phyloP scores from a whole-genome alignment of 257 asterid genomes.

The Anisodus acutangulus region DNA sequence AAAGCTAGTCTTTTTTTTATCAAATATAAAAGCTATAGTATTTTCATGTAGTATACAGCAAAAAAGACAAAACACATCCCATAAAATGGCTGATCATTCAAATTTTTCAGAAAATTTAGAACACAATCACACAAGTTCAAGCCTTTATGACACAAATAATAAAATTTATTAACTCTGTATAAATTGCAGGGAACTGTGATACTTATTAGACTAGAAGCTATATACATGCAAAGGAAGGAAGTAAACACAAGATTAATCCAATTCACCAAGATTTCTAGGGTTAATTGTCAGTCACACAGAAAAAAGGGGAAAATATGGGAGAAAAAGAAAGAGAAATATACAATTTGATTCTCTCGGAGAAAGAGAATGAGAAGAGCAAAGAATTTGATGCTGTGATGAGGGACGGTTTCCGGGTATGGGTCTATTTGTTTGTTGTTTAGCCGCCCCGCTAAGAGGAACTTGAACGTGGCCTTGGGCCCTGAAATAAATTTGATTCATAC shows the following conservation, averaged over 20 bases:
- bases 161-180: background rate
- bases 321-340: slow-evolving; percentile 8
- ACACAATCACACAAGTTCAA: slow-evolving; percentile 16
- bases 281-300: background rate
- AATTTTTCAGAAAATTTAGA: background rate
- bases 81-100: background rate
- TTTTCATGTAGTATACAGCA: background rate
- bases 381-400: background rate
- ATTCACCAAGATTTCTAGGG: background rate
- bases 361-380: background rate
- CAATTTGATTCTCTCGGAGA: background rate
- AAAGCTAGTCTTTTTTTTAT: background rate
- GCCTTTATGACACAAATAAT: background rate
- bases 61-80: background rate
- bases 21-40: background rate
- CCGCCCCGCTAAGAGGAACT: background rate
- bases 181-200: background rate
- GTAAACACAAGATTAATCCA: background rate
- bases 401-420: background rate
- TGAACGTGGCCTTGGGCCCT: background rate
- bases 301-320: background rate
- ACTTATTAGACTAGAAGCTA: background rate
- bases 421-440: background rate
- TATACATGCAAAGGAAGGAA: background rate
- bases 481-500: background rate